Evolutionary conservation across 2,329 filamentous ascomycete genomes (phyloP).

Genomic region (Tolypocladium ovalisporum): DNA sequence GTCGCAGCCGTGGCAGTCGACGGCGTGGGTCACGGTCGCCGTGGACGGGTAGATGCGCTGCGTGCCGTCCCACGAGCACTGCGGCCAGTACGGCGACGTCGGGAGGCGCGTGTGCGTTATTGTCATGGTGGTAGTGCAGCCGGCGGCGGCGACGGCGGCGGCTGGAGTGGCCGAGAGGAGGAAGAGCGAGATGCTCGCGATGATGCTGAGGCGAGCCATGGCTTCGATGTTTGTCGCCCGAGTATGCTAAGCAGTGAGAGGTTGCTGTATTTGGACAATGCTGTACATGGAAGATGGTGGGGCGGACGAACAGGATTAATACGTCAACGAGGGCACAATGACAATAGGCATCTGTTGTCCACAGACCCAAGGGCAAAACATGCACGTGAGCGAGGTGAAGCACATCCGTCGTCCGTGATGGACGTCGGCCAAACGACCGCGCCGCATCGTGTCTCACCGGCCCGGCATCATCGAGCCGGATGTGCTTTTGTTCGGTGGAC

Average conservation of each 20-base stretch:
- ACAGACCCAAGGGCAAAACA: not conserved
- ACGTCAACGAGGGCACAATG: not conserved
- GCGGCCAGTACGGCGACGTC: constrained; percentile 18
- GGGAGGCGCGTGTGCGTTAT: constrained; percentile 10
- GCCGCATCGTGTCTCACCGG: not conserved
- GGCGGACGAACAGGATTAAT: not conserved
- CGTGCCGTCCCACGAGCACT: constrained; percentile 12
- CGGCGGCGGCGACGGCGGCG: constrained; percentile 13
- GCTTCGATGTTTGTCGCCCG: not conserved
- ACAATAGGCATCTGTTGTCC: not conserved
- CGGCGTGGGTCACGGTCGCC: constrained; percentile 8
- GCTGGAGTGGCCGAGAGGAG: not conserved
- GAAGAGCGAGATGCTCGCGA: not conserved
- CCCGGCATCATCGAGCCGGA: not conserved
- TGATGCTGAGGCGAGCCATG: not conserved
- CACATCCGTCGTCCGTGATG: not conserved
- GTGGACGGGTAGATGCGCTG: constrained; percentile 16
- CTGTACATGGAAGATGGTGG: not conserved
- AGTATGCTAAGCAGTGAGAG: not conserved
- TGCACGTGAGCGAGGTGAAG: not conserved
- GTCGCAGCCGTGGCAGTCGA: constrained; percentile 22
- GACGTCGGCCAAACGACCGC: not conserved
- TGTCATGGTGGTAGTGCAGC: constrained; percentile 14
- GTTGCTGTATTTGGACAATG: too few relatives aligned
- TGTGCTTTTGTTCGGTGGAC: not conserved